Evolutionary conservation across 352 stramenopile genomes (phyloP), one percentile per base, ranked within the genome.

Genomic region (Phytophthora boehmeriae): DNA sequence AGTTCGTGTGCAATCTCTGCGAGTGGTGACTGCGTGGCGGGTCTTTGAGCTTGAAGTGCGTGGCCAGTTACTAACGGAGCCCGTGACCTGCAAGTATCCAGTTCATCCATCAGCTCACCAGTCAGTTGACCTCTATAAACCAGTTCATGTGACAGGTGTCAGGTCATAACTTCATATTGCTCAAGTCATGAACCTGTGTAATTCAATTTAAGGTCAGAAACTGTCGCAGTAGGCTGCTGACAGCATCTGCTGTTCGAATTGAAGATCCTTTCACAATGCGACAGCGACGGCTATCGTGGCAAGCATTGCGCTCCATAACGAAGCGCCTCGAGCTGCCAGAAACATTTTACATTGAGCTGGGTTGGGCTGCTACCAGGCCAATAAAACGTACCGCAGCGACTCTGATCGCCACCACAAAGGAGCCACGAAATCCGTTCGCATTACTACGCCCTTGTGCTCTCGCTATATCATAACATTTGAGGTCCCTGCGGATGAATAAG

Each of bases 51-150:
- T 50, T 22, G 38, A 19, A 44, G 58, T 59, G 48, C 28, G 38
- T 52, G 28, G 19, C 35, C 16, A 49, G 28, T 56, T 25, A 47
- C 30, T 67, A 62, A 62, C 44, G 44, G 52, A 60, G 42, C 16
- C 28, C 45, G 34, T 62, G 54, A 54, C 44, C 45, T 5, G 34
- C 17, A 60, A 61, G 50, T 55, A 66, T 66, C 58, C 58, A 36
- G 50, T 66, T 59, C 43, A 44, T 55, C 2, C 42, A 28, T 8
- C 17, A 54, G 30, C 39, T 5, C 25, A 39, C 9, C 34, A 13
- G 4, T 39, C 34, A 39, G 8, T n/a, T 39, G 5, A 39, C 14
- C 9, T 39, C 6, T 39, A 17, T 39, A 39, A 39, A 39, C 5
- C 14, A n/a, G 2, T n/a, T 17, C 9, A 13, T 39, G 34, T 39